phyloP scores from a whole-genome alignment of 805 yeast species.

The Candida vaughaniae region DNA sequence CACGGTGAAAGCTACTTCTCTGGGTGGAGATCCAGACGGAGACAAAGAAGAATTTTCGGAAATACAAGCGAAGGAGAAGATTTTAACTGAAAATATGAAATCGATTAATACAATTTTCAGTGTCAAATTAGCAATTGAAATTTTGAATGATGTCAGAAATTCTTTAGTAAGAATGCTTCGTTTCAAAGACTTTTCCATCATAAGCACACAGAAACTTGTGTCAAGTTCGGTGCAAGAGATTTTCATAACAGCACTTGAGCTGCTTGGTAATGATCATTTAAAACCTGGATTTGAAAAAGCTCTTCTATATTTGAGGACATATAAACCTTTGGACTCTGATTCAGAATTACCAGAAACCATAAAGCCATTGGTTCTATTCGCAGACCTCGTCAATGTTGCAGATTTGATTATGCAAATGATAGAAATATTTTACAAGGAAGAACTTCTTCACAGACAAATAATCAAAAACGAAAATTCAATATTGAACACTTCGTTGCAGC shows the following conservation, averaged over 20 bases:
- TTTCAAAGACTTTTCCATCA: conserved; percentile 34
- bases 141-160: conserved; percentile 66
- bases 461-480: conserved; percentile 75
- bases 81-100: conserved; percentile 71
- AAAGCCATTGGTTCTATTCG: conserved; percentile 84
- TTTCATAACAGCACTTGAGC: conserved; percentile 62
- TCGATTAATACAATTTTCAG: conserved; percentile 76
- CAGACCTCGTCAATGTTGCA: conserved; percentile 89
- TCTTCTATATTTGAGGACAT: conserved; percentile 61
- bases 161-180: conserved; percentile 57
- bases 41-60: conserved; percentile 50
- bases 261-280: conserved; percentile 73
- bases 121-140: conserved; percentile 71
- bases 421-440: conserved; percentile 86
- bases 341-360: conserved; percentile 38
- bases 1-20: conserved; percentile 31
- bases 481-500: conserved; percentile 70
- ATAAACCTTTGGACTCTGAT: conserved; percentile 53
- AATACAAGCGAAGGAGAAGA: conserved; percentile 76
- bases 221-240: conserved; percentile 52
- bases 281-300: conserved; percentile 84
- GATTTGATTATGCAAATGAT: conserved; percentile 91
- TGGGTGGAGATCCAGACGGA: conserved; percentile 16
- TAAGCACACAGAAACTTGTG: conserved; percentile 30
- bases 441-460: conserved; percentile 56